Percentiles rank a stretch among this genome's conserved stretches.
Conservation (phyloP, 2,329 filamentous ascomycete species). For the Tolypocladium pustulatum region DNA sequence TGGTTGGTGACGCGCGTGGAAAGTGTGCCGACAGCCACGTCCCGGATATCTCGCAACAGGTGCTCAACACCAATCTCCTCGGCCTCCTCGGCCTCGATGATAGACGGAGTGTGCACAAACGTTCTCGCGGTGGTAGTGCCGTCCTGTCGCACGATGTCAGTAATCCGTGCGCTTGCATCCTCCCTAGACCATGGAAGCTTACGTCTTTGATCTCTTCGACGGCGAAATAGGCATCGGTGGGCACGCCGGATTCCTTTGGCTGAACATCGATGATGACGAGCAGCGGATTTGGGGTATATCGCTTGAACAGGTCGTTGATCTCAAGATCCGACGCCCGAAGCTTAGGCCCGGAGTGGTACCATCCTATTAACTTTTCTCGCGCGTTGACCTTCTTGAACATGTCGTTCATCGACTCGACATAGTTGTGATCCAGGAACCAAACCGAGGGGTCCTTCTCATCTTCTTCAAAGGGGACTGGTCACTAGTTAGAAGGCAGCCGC, state of each 20-base stretch:
- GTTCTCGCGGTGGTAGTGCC: slow-evolving; percentile 95
- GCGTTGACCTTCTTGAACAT: slow-evolving; percentile 99
- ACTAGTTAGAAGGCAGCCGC: slow-evolving; percentile 5
- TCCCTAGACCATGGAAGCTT: slow-evolving; percentile 22
- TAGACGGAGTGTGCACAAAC: slow-evolving; percentile 95
- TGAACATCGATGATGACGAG: slow-evolving; percentile 98
- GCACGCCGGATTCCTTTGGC: slow-evolving; percentile 93
- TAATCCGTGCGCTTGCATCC: not conserved
- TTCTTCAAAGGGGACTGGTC: slow-evolving; percentile 88
- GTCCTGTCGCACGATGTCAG: slow-evolving; percentile 47
- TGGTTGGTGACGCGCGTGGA: slow-evolving; percentile 96
- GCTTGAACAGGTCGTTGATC: slow-evolving; percentile 99
- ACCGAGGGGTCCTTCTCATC: slow-evolving; percentile 97
- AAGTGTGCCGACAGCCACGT: slow-evolving; percentile 92
- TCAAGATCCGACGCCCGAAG: slow-evolving; percentile 91
- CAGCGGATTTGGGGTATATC: slow-evolving; percentile 93
- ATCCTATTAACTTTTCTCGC: slow-evolving; percentile 95
- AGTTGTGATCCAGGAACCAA: slow-evolving; percentile 99
- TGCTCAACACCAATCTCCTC: slow-evolving; percentile 99
- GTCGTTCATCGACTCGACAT: slow-evolving; percentile 98
- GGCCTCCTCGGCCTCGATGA: slow-evolving; percentile 97
- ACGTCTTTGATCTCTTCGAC: slow-evolving; percentile 99
- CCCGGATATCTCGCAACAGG: slow-evolving; percentile 91
- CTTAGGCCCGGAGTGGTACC: slow-evolving; percentile 98
- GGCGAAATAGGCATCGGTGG: slow-evolving; percentile 97